Evolutionary conservation across 2,329 filamentous ascomycete species (phyloP), one percentile per base, ranked within the genome.

Genomic region (Fusarium falciforme): DNA sequence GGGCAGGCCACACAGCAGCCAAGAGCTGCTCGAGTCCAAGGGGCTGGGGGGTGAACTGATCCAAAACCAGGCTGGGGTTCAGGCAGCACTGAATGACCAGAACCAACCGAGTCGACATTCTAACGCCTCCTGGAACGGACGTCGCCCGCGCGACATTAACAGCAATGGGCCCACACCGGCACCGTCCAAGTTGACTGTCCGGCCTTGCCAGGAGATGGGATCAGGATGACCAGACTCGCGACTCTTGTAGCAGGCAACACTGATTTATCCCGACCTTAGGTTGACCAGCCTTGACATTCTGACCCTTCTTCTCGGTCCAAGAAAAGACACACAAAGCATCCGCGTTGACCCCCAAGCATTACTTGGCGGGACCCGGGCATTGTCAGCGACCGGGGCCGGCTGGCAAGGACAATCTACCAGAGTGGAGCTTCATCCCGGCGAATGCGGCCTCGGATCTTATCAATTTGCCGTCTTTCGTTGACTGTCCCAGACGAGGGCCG

Each of bases 391-490:
- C 61, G 44, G 44, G 36, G 27, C 44, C 61, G 54, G 61, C 29
- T 67, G 42, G 35, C 35, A 22, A 54, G 22, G 38, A 35, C 33
- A 59, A 65, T 60, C 49, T 68, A n/a, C 42, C 14, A 54, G 14
- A 64, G 61, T 61, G 61, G 61, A 44, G 25, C 40, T 27, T 54
- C 10, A 47, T 36, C 52, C 61, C 60, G 60, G 61, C 44, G 52
- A 27, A 58, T 52, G 52, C 55, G 61, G 66, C 27, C 36, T 65
- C 66, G 66, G 66, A 57, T 68, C 66, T 68, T 65, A 63, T 33
- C 66, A 47, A 29, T 10, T 52, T 33, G 27, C 52, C 52, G 60
- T 55, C 33, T 14, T 47, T 44, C n/a, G 12, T 38, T 40, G 17
- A 42, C 22, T 35, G 2, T 63, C 29, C 25, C 31, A 27, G 12